Percentiles rank a stretch among this genome's conserved stretches.
Conservation (phyloP, 2,329 filamentous ascomycete species). For the Podosphaera xanthii region DNA sequence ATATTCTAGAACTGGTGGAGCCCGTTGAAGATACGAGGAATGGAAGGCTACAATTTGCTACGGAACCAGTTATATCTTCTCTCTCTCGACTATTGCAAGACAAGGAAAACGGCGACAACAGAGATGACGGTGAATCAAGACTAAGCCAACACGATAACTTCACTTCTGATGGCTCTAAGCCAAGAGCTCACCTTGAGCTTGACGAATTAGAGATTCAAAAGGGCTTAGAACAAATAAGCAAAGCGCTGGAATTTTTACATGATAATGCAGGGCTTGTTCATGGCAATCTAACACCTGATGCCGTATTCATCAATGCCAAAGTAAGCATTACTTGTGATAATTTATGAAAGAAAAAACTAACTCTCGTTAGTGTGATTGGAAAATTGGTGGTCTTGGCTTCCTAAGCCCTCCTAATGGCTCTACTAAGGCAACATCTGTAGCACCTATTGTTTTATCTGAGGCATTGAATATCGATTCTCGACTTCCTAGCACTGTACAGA, state of each 20-base stretch:
- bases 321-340: constrained; percentile 18
- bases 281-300: constrained; percentile 81
- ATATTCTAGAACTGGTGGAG: constrained; percentile 76
- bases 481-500: constrained; percentile 59
- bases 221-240: constrained; percentile 75
- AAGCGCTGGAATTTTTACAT: constrained; percentile 84
- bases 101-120: constrained; percentile 36
- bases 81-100: constrained; percentile 60
- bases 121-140: constrained; percentile 40
- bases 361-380: constrained; percentile 66
- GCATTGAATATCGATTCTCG: constrained; percentile 67
- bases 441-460: constrained; percentile 63
- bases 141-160: constrained; percentile 60
- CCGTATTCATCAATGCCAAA: constrained; percentile 86
- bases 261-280: constrained; percentile 88
- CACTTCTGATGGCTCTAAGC: constrained; percentile 48
- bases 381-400: constrained; percentile 85
- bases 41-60: constrained; percentile 87
- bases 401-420: constrained; percentile 60
- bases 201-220: constrained; percentile 97
- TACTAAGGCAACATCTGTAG: constrained; percentile 49
- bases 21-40: constrained; percentile 84
- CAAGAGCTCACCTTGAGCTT: constrained; percentile 67
- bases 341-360: constrained; percentile 9
- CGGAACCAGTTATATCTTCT: constrained; percentile 77